phyloP scores from a whole-genome alignment of 805 yeast species.

The Candida yuanshanica region DNA sequence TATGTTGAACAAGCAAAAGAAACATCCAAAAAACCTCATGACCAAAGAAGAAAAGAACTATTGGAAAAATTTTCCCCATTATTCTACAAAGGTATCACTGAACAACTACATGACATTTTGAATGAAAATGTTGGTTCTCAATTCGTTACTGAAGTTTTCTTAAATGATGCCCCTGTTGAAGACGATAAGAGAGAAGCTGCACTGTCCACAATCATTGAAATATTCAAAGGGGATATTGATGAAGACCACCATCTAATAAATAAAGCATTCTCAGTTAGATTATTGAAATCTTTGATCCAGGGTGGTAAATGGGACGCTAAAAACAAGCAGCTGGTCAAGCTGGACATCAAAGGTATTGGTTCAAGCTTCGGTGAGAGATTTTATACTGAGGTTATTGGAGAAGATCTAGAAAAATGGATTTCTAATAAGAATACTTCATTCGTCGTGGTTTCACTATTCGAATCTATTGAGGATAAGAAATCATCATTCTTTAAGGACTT shows the following conservation, averaged over 20 bases:
- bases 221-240: slow-evolving; percentile 59
- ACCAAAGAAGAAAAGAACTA: slow-evolving; percentile 68
- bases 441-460: slow-evolving; percentile 74
- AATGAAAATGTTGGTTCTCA: slow-evolving; percentile 79
- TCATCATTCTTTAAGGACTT: slow-evolving; percentile 48
- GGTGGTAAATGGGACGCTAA: slow-evolving; percentile 79
- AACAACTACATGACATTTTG: slow-evolving; percentile 46
- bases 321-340: slow-evolving; percentile 43
- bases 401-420: slow-evolving; percentile 61
- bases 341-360: slow-evolving; percentile 47
- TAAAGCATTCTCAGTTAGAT: slow-evolving; percentile 69
- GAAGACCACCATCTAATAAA: slow-evolving; percentile 64
- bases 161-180: slow-evolving; percentile 43
- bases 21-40: slow-evolving; percentile 84
- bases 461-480: slow-evolving; percentile 47
- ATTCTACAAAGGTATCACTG: slow-evolving; percentile 49
- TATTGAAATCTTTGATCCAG: slow-evolving; percentile 70
- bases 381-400: slow-evolving; percentile 47
- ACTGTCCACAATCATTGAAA: slow-evolving; percentile 49
- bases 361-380: slow-evolving; percentile 51
- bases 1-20: slow-evolving; percentile 56
- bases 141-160: slow-evolving; percentile 67
- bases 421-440: slow-evolving; percentile 66
- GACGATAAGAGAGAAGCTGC: slow-evolving; percentile 40
- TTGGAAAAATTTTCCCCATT: slow-evolving; percentile 58